Evolutionary conservation across 768 basidiomycete species (phyloP), one percentile per base, ranked within the genome.

Genomic region (Lanmaoa rubissima): DNA sequence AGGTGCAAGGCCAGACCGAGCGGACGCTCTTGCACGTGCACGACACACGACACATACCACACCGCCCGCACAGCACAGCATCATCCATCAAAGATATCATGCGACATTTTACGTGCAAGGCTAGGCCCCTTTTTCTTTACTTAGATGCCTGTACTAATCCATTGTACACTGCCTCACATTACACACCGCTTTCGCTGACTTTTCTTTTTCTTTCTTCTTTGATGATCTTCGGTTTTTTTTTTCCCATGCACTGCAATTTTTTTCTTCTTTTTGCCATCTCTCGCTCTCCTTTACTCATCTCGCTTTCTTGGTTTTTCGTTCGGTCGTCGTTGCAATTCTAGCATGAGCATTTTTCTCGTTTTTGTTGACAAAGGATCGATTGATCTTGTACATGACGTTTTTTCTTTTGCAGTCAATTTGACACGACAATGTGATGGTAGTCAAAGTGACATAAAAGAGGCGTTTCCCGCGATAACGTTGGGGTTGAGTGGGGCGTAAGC

Each of bases 101-200:
- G 24, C 32, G 26, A 61, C 51, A 41, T 19, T 31, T 62, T 38
- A 46, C 44, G 34, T 10, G 17, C 38, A 19, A 60, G 54, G 17
- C 45, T 57, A 62, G 40, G 39, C 17, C 13, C 28, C 39, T 46
- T 26, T 17, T 46, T 39, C 13, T n/a, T 45, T 51, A 52, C 31
- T 4, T 54, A 50, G 45, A 61, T n/a, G 38, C 17, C 28, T 64
- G 62, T 64, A 51, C 51, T 61, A 58, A 49, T 58, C 1, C 21
- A 7, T 58, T 14, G 61, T 58, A 53, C 41, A 51, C 49, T 35
- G 44, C 55, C 24, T 3, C 26, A 48, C 26, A 19, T 21, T 24
- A 38, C 19, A 48, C 50, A 44, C 19, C 16, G 26, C 40, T 34
- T 41, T 24, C 39, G n/a, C 44, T 58, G 38, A 26, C 42, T 5